phyloP scores from a whole-genome alignment of 805 yeast genomes.

The Nematodospora valgi region DNA sequence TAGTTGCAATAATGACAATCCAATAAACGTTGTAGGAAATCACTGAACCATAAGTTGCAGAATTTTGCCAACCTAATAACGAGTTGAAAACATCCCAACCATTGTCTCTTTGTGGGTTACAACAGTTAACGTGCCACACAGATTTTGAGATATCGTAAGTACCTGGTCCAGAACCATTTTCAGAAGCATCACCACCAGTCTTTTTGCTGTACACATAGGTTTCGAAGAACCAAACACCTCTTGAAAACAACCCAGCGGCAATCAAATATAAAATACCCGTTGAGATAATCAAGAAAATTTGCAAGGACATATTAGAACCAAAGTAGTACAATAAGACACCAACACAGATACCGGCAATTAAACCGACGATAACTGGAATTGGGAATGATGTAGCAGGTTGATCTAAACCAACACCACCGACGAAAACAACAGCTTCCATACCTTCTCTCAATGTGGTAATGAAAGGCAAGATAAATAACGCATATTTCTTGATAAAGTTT shows the following conservation, averaged over 20 bases:
- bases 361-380: conserved; percentile 82
- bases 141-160: conserved; percentile 72
- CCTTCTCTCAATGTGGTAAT: conserved; percentile 92
- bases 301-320: conserved; percentile 75
- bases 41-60: conserved; percentile 88
- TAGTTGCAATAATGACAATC: conserved; percentile 56
- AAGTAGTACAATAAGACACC: conserved; percentile 73
- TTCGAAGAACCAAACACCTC: conserved; percentile 88
- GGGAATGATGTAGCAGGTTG: conserved; percentile 62
- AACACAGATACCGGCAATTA: conserved; percentile 66
- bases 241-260: conserved; percentile 85
- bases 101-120: conserved; percentile 82
- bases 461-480: conserved; percentile 86
- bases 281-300: conserved; percentile 76
- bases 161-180: conserved; percentile 87
- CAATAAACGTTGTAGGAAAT: conserved; percentile 83
- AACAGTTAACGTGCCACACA: conserved; percentile 97
- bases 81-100: conserved; percentile 98
- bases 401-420: conserved; percentile 87
- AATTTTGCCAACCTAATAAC: conserved; percentile 90
- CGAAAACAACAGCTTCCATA: conserved; percentile 91
- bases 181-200: conserved; percentile 92
- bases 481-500: conserved; percentile 53
- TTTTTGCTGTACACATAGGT: conserved; percentile 53
- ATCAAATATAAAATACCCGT: conserved; percentile 84